Percentiles rank a stretch among this genome's conserved stretches.
Evolutionary conservation across 1,284 basidiomycete genomes (phyloP).

Genomic region (Peniophora sp.): DNA sequence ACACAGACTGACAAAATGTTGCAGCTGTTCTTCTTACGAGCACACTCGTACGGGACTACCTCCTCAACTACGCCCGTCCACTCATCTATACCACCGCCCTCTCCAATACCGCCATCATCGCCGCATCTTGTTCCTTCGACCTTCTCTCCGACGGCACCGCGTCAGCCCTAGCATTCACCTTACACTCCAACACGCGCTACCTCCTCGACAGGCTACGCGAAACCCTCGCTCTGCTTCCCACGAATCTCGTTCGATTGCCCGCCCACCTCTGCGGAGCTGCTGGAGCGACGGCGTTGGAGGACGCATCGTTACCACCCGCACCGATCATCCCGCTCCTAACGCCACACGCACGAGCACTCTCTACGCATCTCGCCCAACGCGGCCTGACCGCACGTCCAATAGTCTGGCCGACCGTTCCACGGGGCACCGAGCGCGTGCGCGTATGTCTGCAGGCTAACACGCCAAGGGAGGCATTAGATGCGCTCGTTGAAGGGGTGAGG

Average conservation of each 20-base stretch:
- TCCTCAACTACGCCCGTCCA: slow-evolving; percentile 90
- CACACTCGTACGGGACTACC: slow-evolving; percentile 69
- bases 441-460: slow-evolving; percentile 81
- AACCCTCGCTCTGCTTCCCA: slow-evolving; percentile 29
- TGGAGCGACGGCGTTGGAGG: no score
- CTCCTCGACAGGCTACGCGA: slow-evolving; percentile 28
- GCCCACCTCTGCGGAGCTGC: slow-evolving; percentile 19
- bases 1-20: neutral
- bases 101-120: slow-evolving; percentile 67
- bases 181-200: slow-evolving; percentile 31
- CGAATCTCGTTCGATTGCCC: slow-evolving; percentile 35
- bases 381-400: slow-evolving; percentile 76
- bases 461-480: slow-evolving; percentile 53
- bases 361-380: slow-evolving; percentile 50
- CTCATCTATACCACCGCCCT: slow-evolving; percentile 87
- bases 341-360: slow-evolving; percentile 61
- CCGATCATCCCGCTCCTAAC: slow-evolving; percentile 89
- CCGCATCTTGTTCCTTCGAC: slow-evolving; percentile 73
- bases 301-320: slow-evolving; percentile 20
- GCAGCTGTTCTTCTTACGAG: slow-evolving; percentile 76
- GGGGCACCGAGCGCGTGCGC: slow-evolving; percentile 74
- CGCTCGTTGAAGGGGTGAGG: slow-evolving; percentile 31
- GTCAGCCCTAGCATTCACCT: slow-evolving; percentile 25
- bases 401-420: slow-evolving; percentile 79
- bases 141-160: slow-evolving; percentile 66